Base-by-base conservation (phyloP, 176 grass and related monocot species). In the Aegilops longissima region DNA sequence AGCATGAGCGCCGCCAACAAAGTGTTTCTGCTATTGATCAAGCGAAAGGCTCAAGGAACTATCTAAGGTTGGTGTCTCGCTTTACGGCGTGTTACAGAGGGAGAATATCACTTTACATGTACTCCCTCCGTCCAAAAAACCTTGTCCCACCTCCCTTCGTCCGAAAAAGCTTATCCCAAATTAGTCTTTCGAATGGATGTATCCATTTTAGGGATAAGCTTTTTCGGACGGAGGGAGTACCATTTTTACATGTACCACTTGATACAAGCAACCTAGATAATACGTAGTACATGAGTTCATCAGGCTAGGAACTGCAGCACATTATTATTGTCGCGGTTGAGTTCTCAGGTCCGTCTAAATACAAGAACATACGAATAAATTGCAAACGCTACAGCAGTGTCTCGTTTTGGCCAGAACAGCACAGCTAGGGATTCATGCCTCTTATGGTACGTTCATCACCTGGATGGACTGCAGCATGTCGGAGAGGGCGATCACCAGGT, bases 401-500 rank as follows among this genome's bases (percentile, higher is more conserved):
- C 71, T 76, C 67, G 2, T 36, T 73, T 23, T 35, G 58, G 38
- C 31, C 10, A 71, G 5, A 58, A 36, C 5, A 23, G 44, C 36
- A 72, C 24, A 9, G 2, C 3, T 30, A 21, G 31, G 44, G 44
- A 47, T 47, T 12, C 38, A 40, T 62, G 33, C 17, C 38, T 27
- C 75, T 90, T 85, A 99, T 2, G 97, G 97, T 33, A 99, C 94
- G 51, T 96, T 96, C 97, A 99, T 99, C 72, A 99, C 94, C 83
- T 99, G 97, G 81, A 99, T 99, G n/a, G 97, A 99, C 85, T 99
- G 97, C 61, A 94, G 80, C 92, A 91, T 96, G 78, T 99, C 97
- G 12, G 92, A 99, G 72, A 99, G 89, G 0, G 97, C 97, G 5
- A 99, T 96, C 73, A 99, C 92, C 13, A 99, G 84, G 87, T 99